phyloP scores from a whole-genome alignment of 257 asterid species.

The Paulownia fortunei region DNA sequence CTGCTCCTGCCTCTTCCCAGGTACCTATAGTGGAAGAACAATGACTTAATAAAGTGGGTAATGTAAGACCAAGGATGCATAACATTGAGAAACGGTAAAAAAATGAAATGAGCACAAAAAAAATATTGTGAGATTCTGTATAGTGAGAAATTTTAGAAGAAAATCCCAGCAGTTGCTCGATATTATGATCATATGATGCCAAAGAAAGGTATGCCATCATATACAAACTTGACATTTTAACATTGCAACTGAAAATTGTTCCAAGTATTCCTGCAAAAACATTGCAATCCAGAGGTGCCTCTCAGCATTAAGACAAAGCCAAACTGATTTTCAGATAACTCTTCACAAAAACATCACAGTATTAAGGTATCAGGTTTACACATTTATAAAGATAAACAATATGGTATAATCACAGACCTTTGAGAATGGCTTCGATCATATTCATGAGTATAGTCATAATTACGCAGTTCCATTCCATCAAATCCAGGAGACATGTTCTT shows the following conservation, averaged over 20 bases:
- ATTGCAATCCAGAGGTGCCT: neutral
- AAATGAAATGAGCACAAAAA: neutral
- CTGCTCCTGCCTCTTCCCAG: slow-evolving; percentile 54
- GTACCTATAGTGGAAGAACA: slow-evolving; percentile 41
- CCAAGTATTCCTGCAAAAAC: neutral
- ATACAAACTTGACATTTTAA: neutral
- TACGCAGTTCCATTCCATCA: slow-evolving; percentile 53
- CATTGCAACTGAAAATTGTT: neutral
- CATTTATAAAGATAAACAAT: slow-evolving; percentile 6
- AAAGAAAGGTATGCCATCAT: neutral
- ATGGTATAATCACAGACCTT: slow-evolving; percentile 46
- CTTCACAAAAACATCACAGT: neutral
- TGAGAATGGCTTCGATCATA: slow-evolving; percentile 47
- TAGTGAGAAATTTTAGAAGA: slow-evolving; percentile 8
- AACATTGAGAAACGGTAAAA: neutral
- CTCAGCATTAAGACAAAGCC: neutral
- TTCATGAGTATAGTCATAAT: slow-evolving; percentile 46
- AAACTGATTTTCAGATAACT: neutral
- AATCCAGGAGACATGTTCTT: slow-evolving; percentile 54
- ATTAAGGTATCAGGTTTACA: slow-evolving; percentile 20
- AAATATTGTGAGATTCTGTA: neutral
- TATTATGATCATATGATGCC: slow-evolving; percentile 7
- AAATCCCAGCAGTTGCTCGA: neutral
- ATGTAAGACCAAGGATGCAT: neutral
- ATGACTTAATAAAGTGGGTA: neutral